Evolutionary conservation across 179 eudicot species (phyloP), one percentile per base, ranked within the genome.

Genomic region (Corrigiola litoralis): DNA sequence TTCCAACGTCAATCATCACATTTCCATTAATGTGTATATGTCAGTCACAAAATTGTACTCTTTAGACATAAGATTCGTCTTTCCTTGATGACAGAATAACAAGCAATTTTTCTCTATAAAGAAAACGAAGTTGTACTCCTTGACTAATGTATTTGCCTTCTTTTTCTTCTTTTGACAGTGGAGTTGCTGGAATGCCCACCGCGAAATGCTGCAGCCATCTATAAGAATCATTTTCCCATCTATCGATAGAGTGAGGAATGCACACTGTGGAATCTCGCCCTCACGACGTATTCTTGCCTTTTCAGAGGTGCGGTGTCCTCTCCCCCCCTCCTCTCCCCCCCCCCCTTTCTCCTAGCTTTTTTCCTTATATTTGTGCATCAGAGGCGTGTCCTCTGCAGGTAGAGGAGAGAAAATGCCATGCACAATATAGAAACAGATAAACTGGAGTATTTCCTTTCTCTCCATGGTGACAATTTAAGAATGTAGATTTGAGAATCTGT

Each of bases 121-220:
- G n/a, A n/a, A n/a, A n/a, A n/a, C n/a, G n/a, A n/a, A n/a, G n/a
- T n/a, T n/a, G n/a, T n/a, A n/a, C n/a, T n/a, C n/a, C n/a, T n/a
- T n/a, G n/a, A n/a, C n/a, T n/a, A n/a, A 12, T 31, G 14, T 65
- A 23, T 61, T 23, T 32, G 38, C 58, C 34, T 32, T 59, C 34
- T 58, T 58, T 10, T 48, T n/a, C 58, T 72, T 42, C 50, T 61
- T 60, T 61, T 73, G 70, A 51, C 80, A 92, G 96, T 92, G 95
- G 98, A 96, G 98, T 42, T 61, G 87, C 81, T 92, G 95, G 98
- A 84, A 78, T 77, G 80, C 82, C 7, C 75, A 84, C 78, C 92
- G 87, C 74, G 98, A 92, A 63, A 59, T 78, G 58, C 81, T 73
- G 68, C 78, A 73, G 32, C 96, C 98, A 41, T 89, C 98, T 25